Percentiles rank a stretch among this genome's conserved stretches.
These are phyloP conservation scores for Bolboschoenus planiculmis DNA, from an alignment of 176 grass and related monocot species.

Conservation along the genomic window DNA sequence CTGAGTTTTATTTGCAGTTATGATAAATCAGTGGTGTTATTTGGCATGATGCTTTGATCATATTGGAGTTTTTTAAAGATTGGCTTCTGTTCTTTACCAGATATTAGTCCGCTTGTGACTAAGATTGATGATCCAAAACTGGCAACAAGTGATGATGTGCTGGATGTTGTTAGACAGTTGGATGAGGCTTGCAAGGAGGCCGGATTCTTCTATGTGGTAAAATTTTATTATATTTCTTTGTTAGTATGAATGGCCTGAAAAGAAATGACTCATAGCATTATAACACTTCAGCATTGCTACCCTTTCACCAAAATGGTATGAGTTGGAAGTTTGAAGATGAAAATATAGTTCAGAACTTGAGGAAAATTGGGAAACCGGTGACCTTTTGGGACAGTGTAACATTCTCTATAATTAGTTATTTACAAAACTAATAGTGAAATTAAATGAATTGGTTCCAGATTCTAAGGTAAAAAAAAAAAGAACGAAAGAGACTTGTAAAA, in stretches of 20 bases:
- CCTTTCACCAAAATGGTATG: neutral
- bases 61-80: neutral
- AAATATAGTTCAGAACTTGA: neutral
- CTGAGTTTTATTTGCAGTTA: neutral
- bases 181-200: slow-evolving; percentile 63
- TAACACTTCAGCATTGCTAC: neutral
- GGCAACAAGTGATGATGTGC: slow-evolving; percentile 32
- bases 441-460: neutral
- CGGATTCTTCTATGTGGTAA: slow-evolving; percentile 99
- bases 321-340: neutral
- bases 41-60: neutral
- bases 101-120: slow-evolving; percentile 51
- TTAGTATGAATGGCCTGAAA: neutral
- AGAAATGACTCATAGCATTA: neutral
- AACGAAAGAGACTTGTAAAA: neutral
- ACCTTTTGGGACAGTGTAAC: neutral
- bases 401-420: neutral
- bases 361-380: neutral
- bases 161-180: slow-evolving; percentile 49
- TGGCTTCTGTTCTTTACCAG: slow-evolving; percentile 22
- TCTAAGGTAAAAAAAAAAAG: neutral
- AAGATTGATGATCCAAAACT: slow-evolving; percentile 72
- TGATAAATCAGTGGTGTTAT: neutral
- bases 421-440: neutral
- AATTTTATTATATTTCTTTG: neutral